Base-by-base conservation (phyloP, 116 monocot genomes). In the Papilionanthe hybrid region DNA sequence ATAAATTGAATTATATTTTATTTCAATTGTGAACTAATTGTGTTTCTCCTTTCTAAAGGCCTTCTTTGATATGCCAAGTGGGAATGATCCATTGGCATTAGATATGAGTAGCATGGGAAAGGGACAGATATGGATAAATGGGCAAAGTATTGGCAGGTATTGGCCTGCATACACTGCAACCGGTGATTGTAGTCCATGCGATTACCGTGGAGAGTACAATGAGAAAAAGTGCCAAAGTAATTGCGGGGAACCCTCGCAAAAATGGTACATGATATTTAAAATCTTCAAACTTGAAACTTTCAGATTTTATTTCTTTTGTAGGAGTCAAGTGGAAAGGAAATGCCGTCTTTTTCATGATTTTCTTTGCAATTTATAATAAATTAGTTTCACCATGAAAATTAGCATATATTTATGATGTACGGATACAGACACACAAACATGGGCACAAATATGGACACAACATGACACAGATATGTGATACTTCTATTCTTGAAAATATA, bases 51-150 rank as follows among this genome's bases (percentile, higher is more conserved):
- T 27, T 20, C 55, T 66, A 13, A 37, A 89, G 89, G 79, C 89
- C 42, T 84, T 78, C 84, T 89, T 89, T 82, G 84, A 86, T 82
- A 86, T 86, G 25, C 89, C 89, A 13, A 77, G 77, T 25, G 86
- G 89, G 5, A 86, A 72, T 42, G 89, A 86, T 15, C 89, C 89
- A 41, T 53, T 89, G 77, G 89, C 89, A 30, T 76, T 89, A 10
- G 89, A 89, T 65, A 89, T 86, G 89, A 56, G 81, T n/a, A 89
- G 80, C 78, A 86, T 89, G 89, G 86, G 86, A 7, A 89, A 89
- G 75, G 89, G 89, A 5, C 89, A 89, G 75, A 65, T 89, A 27
- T 89, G 89, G 89, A 68, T 89, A 28, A 89, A 89, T 75, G 86
- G 84, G 15, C 86, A 89, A 80, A 82, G 79, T 75, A 80, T 86